phyloP scores from a whole-genome alignment of 768 basidiomycete species.

The Boletus rubroflammeus region DNA sequence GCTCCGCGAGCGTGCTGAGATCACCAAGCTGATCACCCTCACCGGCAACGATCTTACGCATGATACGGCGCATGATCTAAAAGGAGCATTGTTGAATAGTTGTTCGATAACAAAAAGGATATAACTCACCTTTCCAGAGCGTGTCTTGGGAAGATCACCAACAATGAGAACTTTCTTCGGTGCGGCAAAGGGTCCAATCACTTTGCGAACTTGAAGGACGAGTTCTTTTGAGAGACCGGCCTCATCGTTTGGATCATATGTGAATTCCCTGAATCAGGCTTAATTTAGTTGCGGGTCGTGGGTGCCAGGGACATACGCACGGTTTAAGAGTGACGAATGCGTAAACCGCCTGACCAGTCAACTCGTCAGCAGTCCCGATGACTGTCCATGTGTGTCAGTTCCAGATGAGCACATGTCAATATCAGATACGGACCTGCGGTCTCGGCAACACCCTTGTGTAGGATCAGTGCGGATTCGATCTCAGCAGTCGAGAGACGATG shows the following conservation, averaged over 20 bases:
- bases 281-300: neutral
- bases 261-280: conserved; percentile 62
- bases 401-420: neutral
- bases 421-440: conserved; percentile 56
- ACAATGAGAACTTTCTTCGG: conserved; percentile 91
- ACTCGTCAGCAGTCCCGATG: conserved; percentile 80
- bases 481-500: conserved; percentile 97
- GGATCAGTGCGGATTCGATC: conserved; percentile 94
- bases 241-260: conserved; percentile 69
- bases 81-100: neutral
- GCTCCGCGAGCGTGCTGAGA: conserved; percentile 90
- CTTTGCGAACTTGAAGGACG: conserved; percentile 91
- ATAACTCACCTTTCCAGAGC: conserved; percentile 75
- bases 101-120: neutral
- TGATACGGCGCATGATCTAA: conserved; percentile 90
- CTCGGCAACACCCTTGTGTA: conserved; percentile 94
- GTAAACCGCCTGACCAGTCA: conserved; percentile 92
- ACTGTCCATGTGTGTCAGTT: conserved; percentile 37
- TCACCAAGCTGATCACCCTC: conserved; percentile 96
- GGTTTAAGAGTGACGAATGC: conserved; percentile 95
- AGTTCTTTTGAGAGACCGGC: conserved; percentile 77
- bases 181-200: conserved; percentile 95
- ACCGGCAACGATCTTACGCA: conserved; percentile 94
- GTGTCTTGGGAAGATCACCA: conserved; percentile 86
- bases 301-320: conserved; percentile 40